These are phyloP conservation scores for Fomitopsis schrenkii DNA, from an alignment of 1,284 basidiomycete species.

Conservation along the genomic window DNA sequence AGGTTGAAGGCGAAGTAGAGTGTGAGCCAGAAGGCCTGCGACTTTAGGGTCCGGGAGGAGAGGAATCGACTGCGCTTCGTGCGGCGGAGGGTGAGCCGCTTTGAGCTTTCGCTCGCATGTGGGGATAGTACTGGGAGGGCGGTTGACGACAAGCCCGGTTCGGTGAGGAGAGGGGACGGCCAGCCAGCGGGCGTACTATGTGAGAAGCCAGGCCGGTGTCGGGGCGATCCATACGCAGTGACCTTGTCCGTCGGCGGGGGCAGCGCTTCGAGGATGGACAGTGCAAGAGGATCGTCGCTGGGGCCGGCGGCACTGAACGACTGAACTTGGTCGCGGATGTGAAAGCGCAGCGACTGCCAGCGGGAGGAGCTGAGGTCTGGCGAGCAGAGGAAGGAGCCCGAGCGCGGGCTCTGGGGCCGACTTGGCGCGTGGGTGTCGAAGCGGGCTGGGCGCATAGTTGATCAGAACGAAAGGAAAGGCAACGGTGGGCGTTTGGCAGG, in stretches of 20 bases:
- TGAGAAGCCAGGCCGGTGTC: conserved; percentile 17
- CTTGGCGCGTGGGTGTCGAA: not conserved
- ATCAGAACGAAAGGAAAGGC: conserved; percentile 5
- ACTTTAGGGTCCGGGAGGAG: conserved; percentile 23
- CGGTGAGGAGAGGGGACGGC: conserved; percentile 10
- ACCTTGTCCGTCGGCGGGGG: not conserved
- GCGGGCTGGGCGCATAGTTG: conserved; percentile 2
- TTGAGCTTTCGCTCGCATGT: conserved; percentile 13
- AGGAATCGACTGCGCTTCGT: conserved; percentile 2
- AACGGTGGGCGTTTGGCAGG: not conserved
- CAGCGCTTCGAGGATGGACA: not conserved
- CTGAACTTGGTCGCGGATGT: not conserved
- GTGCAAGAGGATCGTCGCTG: conserved; percentile 1
- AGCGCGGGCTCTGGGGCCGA: not conserved
- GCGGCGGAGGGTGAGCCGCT: not conserved
- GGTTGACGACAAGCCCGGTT: conserved; percentile 13
- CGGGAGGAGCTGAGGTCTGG: not conserved
- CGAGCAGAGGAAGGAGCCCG: not conserved
- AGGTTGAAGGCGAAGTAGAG: conserved; percentile 91
- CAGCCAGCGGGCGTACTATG: conserved; percentile 12
- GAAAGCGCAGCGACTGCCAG: conserved; percentile 5
- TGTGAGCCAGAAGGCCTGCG: conserved; percentile 57
- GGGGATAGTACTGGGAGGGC: conserved; percentile 20
- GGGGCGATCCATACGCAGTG: conserved; percentile 11
- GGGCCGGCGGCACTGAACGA: not conserved